Percentiles rank a stretch among this genome's conserved stretches.
These are phyloP conservation scores for Helotiales sp. DNA, from an alignment of 2,329 filamentous ascomycete genomes.

Conservation along the genomic window DNA sequence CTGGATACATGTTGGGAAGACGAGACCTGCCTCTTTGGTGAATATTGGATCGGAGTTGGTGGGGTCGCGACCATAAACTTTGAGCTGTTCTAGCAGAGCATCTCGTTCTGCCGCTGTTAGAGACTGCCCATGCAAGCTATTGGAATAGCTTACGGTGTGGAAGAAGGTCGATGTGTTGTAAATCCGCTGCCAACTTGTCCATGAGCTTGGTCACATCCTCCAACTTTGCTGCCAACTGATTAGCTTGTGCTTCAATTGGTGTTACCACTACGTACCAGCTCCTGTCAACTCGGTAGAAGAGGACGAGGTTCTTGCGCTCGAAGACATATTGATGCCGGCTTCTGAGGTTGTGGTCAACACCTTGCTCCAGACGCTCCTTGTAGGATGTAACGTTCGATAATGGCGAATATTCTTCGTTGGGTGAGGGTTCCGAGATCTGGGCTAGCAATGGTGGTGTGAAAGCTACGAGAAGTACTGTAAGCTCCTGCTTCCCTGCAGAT, in stretches of 20 bases:
- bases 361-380: not conserved
- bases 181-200: constrained; percentile 59
- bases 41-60: constrained; percentile 79
- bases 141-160: constrained; percentile 54
- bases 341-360: not conserved
- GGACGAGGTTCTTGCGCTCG: constrained; percentile 19
- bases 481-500: not conserved
- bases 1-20: constrained; percentile 10
- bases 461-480: not conserved
- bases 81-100: constrained; percentile 65
- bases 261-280: constrained; percentile 20
- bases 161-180: constrained; percentile 57
- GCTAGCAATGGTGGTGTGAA: not conserved
- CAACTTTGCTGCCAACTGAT: constrained; percentile 57
- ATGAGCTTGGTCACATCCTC: constrained; percentile 67
- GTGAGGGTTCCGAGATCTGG: not conserved
- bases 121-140: not conserved
- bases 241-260: constrained; percentile 1
- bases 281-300: constrained; percentile 27
- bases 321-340: constrained; percentile 16
- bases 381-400: not conserved
- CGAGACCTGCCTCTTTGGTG: constrained; percentile 62
- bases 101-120: constrained; percentile 55
- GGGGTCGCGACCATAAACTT: constrained; percentile 74
- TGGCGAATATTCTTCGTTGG: not conserved